Conservation (phyloP, 148 eudicot genomes). For the Rhododendron molle region DNA sequence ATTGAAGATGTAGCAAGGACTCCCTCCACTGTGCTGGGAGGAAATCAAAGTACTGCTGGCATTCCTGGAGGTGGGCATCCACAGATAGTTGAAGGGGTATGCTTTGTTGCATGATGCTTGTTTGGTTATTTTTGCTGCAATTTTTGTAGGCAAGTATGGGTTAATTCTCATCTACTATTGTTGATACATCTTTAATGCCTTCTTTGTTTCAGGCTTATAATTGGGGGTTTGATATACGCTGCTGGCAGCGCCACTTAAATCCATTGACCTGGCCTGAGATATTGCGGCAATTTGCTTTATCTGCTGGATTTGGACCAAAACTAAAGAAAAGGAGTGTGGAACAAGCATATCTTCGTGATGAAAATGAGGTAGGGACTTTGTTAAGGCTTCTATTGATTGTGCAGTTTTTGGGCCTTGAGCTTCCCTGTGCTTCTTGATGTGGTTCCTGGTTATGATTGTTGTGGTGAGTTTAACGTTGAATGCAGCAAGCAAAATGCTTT, state of each 20-base stretch:
- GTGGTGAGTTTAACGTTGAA: background rate
- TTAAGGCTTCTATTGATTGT: background rate
- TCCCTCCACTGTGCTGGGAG: constrained; percentile 57
- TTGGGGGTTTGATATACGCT: constrained; percentile 92
- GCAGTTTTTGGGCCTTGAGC: background rate
- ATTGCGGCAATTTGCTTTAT: constrained; percentile 74
- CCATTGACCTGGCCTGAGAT: constrained; percentile 90
- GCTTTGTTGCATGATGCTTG: constrained; percentile 4
- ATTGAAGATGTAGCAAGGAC: constrained; percentile 93
- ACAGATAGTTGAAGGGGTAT: constrained; percentile 94
- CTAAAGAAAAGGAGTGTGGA: constrained; percentile 57
- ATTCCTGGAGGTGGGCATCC: constrained; percentile 91
- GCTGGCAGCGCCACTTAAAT: constrained; percentile 79
- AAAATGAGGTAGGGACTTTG: constrained; percentile 54
- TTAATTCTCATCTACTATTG: background rate
- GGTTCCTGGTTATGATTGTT: background rate
- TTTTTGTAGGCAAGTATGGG: background rate
- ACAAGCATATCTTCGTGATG: constrained; percentile 54
- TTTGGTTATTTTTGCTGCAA: background rate
- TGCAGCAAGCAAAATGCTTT: background rate
- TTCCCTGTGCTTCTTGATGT: background rate
- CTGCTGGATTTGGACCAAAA: constrained; percentile 94
- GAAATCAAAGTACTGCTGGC: constrained; percentile 48
- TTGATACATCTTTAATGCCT: background rate
- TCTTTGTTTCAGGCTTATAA: constrained; percentile 64